Conservation (phyloP, 192 early-diverging fungal genomes). For the Podila clonocystis region DNA sequence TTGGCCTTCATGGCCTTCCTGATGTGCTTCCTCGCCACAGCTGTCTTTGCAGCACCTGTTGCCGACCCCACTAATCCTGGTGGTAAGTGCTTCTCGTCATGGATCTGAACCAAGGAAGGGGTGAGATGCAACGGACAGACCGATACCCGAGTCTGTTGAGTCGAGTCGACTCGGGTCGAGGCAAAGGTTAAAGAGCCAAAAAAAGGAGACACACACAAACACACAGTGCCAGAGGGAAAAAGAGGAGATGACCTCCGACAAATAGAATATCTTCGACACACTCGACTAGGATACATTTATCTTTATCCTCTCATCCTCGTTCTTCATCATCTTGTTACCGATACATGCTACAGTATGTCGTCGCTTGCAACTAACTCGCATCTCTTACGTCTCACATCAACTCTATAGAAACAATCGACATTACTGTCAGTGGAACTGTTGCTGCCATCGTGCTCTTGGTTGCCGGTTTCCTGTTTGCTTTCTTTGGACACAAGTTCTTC, state of each 20-base stretch:
- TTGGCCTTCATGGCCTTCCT: slow-evolving; percentile 2
- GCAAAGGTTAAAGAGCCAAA: too few relatives aligned
- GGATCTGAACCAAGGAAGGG: background rate
- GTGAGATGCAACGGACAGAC: too few relatives aligned
- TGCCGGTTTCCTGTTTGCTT: slow-evolving; percentile 73
- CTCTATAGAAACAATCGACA: slow-evolving; percentile 5
- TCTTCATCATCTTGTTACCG: too few relatives aligned
- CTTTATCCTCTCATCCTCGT: too few relatives aligned
- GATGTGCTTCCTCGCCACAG: background rate
- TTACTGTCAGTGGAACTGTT: slow-evolving; percentile 48
- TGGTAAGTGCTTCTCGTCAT: background rate
- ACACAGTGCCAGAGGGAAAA: too few relatives aligned
- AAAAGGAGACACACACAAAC: background rate
- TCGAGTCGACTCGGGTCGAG: too few relatives aligned
- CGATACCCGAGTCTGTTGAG: too few relatives aligned
- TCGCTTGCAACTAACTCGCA: background rate
- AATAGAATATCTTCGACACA: too few relatives aligned
- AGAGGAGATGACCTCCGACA: too few relatives aligned
- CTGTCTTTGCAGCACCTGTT: background rate
- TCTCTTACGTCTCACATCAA: background rate
- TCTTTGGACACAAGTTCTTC: slow-evolving; percentile 73
- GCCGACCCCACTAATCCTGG: background rate
- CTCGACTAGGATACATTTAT: too few relatives aligned
- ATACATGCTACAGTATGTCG: too few relatives aligned
- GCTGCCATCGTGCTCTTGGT: slow-evolving; percentile 71